These are phyloP conservation scores for Apiotrichum brassicae DNA, from an alignment of 1,284 basidiomycete genomes.

Conservation along the genomic window DNA sequence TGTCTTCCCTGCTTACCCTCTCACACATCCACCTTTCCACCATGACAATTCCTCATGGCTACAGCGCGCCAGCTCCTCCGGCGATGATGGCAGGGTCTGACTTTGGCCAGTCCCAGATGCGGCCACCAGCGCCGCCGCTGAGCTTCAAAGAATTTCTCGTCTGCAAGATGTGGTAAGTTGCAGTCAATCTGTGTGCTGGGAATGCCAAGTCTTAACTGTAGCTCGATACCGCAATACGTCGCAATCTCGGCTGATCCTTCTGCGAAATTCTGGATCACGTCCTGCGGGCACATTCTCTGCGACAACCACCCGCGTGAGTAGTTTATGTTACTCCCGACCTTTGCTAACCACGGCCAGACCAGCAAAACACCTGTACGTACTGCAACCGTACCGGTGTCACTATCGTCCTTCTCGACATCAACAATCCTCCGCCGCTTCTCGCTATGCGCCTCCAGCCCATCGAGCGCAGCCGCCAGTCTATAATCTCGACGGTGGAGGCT, in stretches of 20 bases:
- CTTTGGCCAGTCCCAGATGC: too few species aligned
- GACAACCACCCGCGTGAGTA: constrained; percentile 27
- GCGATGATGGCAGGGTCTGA: too few species aligned
- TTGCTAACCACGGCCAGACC: constrained; percentile 10
- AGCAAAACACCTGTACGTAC: constrained; percentile 15
- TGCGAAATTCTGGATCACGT: constrained; percentile 33
- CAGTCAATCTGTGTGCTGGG: too few species aligned
- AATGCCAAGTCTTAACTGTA: too few species aligned
- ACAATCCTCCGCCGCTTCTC: not conserved
- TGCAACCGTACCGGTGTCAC: constrained; percentile 11
- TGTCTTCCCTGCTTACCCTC: too few species aligned
- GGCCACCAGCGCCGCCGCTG: too few species aligned
- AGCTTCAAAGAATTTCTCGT: constrained; percentile 29
- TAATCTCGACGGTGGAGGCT: not conserved
- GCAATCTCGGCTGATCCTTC: not conserved
- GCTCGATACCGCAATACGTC: not conserved
- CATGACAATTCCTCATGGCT: too few species aligned
- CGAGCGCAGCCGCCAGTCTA: not conserved
- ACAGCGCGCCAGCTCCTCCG: too few species aligned
- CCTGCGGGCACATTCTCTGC: constrained; percentile 41
- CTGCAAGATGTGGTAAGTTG: constrained; percentile 33
- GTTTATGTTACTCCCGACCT: not conserved
- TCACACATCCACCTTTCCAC: too few species aligned
- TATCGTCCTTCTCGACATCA: constrained; percentile 8
- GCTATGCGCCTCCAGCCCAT: not conserved